phyloP scores from a whole-genome alignment of 2,329 filamentous ascomycete species.

The Tolypocladium guangdongense region DNA sequence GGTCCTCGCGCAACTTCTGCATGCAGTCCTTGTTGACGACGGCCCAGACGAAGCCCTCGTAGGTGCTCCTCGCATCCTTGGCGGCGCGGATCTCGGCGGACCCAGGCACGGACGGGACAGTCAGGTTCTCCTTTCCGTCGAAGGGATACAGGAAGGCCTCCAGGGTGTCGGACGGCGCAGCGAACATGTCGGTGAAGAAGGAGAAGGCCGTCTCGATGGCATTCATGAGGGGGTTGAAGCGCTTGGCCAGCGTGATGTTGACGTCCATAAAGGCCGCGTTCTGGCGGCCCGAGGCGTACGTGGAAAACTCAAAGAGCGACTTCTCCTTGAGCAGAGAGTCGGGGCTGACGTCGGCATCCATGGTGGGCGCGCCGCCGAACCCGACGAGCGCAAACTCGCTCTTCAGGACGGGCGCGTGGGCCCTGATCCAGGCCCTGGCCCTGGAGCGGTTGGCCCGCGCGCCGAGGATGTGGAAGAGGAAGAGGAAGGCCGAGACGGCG shows the following conservation, averaged over 20 bases:
- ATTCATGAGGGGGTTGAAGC: conserved; percentile 66
- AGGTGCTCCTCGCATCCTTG: conserved; percentile 54
- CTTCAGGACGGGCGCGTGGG: conserved; percentile 60
- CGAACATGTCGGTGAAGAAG: conserved; percentile 71
- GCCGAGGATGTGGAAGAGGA: conserved; percentile 73
- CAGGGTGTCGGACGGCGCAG: conserved; percentile 57
- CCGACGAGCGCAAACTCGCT: conserved; percentile 83
- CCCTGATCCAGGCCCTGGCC: conserved; percentile 69
- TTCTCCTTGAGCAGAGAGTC: conserved; percentile 65
- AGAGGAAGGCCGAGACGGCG: conserved; percentile 59
- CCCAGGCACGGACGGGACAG: conserved; percentile 56
- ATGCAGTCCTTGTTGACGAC: conserved; percentile 92
- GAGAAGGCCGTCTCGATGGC: conserved; percentile 54
- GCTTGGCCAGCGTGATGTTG: conserved; percentile 69
- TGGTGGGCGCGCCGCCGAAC: conserved; percentile 49
- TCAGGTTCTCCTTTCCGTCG: conserved; percentile 77
- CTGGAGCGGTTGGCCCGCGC: conserved; percentile 68
- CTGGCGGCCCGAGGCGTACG: conserved; percentile 83
- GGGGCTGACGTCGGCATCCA: conserved; percentile 29
- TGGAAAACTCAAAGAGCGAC: conserved; percentile 72
- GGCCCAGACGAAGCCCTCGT: conserved; percentile 89
- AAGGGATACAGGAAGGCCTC: conserved; percentile 79
- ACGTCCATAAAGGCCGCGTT: conserved; percentile 88
- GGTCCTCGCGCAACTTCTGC: conserved; percentile 79
- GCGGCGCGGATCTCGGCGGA: conserved; percentile 37